A percentile compares a stretch with the other conserved stretches of the same genome.
Evolutionary conservation across 164 flowering plant species (phyloP).

Genomic region (Santalum album): DNA sequence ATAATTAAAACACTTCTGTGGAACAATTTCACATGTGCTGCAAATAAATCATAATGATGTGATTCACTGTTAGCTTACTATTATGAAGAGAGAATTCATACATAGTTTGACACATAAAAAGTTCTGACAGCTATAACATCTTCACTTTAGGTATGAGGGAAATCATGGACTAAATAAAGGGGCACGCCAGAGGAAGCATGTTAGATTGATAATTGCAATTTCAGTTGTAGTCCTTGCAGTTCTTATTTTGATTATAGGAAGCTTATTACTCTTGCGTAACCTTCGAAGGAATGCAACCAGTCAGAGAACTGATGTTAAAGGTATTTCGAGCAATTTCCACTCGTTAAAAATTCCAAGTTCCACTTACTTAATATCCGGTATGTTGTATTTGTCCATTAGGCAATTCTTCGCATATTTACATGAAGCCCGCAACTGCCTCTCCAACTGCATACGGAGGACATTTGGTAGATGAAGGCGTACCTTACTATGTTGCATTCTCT

Average conservation of each 20-base stretch:
- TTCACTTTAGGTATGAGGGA: constrained; percentile 49
- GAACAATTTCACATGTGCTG: too few species aligned
- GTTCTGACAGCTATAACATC: constrained; percentile 4
- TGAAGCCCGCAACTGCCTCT: constrained; percentile 35
- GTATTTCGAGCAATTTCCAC: constrained; percentile 19
- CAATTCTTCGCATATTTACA: constrained; percentile 26
- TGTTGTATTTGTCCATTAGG: constrained; percentile 21
- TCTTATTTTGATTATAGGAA: constrained; percentile 37
- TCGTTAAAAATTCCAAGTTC: neutral
- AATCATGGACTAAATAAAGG: constrained; percentile 45
- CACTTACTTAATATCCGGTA: neutral
- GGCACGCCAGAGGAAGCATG: constrained; percentile 24
- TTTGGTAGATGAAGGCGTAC: constrained; percentile 57
- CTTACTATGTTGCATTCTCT: constrained; percentile 46
- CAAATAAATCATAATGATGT: too few species aligned
- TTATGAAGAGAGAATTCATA: neutral
- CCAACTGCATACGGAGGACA: constrained; percentile 37
- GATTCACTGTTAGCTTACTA: too few species aligned
- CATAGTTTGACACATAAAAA: neutral
- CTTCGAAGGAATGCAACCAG: constrained; percentile 24
- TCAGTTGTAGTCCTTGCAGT: constrained; percentile 40
- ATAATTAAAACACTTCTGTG: too few species aligned
- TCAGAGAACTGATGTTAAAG: constrained; percentile 28
- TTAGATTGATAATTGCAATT: constrained; percentile 41
- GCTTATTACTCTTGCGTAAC: constrained; percentile 28